Evolutionary conservation across 202 grass and related monocot genomes (phyloP).

Genomic region (Eragrostis tef): DNA sequence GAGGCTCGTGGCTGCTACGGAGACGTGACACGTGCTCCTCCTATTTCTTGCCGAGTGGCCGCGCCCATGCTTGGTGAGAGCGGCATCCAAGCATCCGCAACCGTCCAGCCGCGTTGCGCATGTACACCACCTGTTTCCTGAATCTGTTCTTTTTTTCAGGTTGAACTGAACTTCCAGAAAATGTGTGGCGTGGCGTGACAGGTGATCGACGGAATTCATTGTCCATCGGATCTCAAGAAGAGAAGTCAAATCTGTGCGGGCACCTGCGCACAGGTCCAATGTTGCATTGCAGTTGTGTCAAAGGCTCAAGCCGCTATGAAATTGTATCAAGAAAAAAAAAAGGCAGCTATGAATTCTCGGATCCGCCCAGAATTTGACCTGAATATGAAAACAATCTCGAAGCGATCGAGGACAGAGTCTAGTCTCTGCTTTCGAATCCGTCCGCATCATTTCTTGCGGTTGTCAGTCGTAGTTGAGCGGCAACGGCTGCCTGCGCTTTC

Average conservation of each 20-base stretch:
- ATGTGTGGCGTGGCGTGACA: too few relatives aligned
- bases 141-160: background rate
- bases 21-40: conserved; percentile 28
- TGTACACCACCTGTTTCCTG: background rate
- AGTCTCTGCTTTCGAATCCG: background rate
- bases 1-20: background rate
- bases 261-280: background rate
- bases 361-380: background rate
- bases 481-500: background rate
- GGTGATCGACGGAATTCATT: background rate
- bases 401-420: background rate
- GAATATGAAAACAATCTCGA: background rate
- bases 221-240: background rate
- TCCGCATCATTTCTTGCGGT: background rate
- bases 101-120: too few relatives aligned
- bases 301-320: too few relatives aligned
- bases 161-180: background rate
- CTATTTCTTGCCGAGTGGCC: background rate
- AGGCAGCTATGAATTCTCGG: background rate
- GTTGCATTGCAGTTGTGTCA: background rate
- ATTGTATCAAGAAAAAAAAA: too few relatives aligned
- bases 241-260: background rate
- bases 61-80: background rate
- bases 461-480: conserved; percentile 1
- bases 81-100: background rate